These are phyloP conservation scores for Gorgonomyces haynaldii DNA, from an alignment of 192 early-diverging fungal genomes.

Conservation along the genomic window DNA sequence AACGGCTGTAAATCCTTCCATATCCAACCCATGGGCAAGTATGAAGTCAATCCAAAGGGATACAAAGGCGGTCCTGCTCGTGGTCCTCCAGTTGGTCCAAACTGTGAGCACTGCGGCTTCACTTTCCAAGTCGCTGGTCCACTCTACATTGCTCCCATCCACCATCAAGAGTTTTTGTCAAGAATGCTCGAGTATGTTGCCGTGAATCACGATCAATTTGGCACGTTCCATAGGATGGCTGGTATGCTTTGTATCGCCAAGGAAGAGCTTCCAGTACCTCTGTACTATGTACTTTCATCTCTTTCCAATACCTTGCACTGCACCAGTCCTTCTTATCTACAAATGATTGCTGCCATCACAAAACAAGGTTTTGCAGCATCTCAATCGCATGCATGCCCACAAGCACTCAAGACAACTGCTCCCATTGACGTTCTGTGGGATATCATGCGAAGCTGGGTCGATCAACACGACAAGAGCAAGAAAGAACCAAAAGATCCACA, in stretches of 20 bases:
- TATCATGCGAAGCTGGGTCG: constrained; percentile 67
- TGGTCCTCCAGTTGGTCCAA: constrained; percentile 47
- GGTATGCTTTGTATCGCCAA: constrained; percentile 89
- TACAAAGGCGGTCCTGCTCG: constrained; percentile 49
- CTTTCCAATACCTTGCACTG: constrained; percentile 64
- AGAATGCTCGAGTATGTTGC: constrained; percentile 70
- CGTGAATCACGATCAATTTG: constrained; percentile 43
- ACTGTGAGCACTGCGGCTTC: constrained; percentile 66
- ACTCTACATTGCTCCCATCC: constrained; percentile 73
- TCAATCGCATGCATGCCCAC: constrained; percentile 64
- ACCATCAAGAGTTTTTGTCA: constrained; percentile 71
- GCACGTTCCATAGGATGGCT: constrained; percentile 75
- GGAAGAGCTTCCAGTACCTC: constrained; percentile 65
- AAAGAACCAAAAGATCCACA: constrained; percentile 52
- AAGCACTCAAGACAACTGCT: constrained; percentile 88
- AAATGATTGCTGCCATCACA: constrained; percentile 75
- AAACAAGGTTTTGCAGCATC: constrained; percentile 84
- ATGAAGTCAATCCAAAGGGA: constrained; percentile 37
- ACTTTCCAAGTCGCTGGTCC: constrained; percentile 84
- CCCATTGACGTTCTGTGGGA: constrained; percentile 84
- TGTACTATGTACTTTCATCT: constrained; percentile 67
- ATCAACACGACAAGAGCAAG: constrained; percentile 51
- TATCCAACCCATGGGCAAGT: constrained; percentile 63
- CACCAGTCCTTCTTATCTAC: constrained; percentile 55
- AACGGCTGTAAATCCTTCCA: constrained; percentile 64